Evolutionary conservation across 2,329 filamentous ascomycete species (phyloP), one percentile per base, ranked within the genome.

Genomic region (Arthrobotrys iridis): DNA sequence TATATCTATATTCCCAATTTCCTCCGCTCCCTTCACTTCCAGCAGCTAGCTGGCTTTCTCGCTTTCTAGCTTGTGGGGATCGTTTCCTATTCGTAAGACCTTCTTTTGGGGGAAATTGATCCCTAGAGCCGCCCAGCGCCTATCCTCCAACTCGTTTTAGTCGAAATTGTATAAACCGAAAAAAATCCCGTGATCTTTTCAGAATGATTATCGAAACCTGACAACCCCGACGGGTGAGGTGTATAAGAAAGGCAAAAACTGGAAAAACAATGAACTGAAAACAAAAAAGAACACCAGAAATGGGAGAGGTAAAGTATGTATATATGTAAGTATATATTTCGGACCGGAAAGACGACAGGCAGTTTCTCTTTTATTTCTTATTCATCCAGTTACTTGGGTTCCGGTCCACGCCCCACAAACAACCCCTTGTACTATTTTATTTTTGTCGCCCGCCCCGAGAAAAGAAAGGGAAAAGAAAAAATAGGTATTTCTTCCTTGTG

Each of bases 61-160:
- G n/a, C 45, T 41, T 28, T 48, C 46, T 55, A 55, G 50, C 50
- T 55, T 18, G 8, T 18, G 20, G n/a, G n/a, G n/a, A n/a, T n/a
- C 50, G 15, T 22, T 37, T 55, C n/a, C 30, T 22, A 55, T 55
- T 55, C 50, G 50, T 24, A 35, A 55, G 28, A 18, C 22, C n/a
- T 13, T 30, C 45, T 50, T 66, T 43, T 40, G 26, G 52, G 55
- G 22, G 28, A 48, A 50, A 45, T 55, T 59, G 26, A 48, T 63
- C 35, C 45, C 50, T n/a, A 60, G 28, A 62, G 68, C 52, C 28
- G 52, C 30, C 62, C 68, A 66, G 68, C 62, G 60, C 62, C 68
- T 74, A 62, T 35, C 65, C 40, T n/a, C 15, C 22, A 18, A 55
- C 15, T 55, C 50, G 30, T 37, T 55, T 37, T 37, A 4, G 30